Base-by-base conservation (phyloP, 1,284 basidiomycete species). In the Xerocomus minutiporus region DNA sequence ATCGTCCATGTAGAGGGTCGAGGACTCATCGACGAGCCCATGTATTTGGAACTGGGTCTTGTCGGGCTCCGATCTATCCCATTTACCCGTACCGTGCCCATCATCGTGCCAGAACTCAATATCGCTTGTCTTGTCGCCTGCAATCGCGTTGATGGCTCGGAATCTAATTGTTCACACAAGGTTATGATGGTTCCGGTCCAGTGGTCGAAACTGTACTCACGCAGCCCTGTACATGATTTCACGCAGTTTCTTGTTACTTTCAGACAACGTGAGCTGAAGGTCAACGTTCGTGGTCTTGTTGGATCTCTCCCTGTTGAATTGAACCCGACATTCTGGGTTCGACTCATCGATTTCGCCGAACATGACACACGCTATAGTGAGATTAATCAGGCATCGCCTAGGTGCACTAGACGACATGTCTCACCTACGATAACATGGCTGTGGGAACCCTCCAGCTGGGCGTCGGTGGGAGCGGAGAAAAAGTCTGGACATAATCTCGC, bases 291-390 rank as follows among this genome's bases (percentile, higher is more conserved):
- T 42, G 23, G 54, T 41, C 39, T 36, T 49, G 26, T 48, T 17
- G 12, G 46, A 9, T 25, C 39, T 46, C 15, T 51, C 50, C 12
- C 15, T 28, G 4, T 51, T 35, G 15, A 41, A 48, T 23, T 8
- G 20, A 28, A 54, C 15, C 26, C 45, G 20, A 23, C 32, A 29
- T n/a, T 49, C 25, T 38, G n/a, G 11, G 34, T 49, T 55, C 15
- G 12, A 36, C 52, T 55, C 53, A 7, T 55, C 54, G 39, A 55
- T 38, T 32, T 55, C 52, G 8, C 54, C 52, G 0, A 55, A 7
- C 47, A 55, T 49, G 15, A 54, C 52, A 17, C 54, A 55, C 6
- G 38, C 54, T 55, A 13, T 13, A 5, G 36, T 15, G n/a, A 8
- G 17, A 43, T 50, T 13, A 20, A 41, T 23, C 4, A 28, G 8